Percentiles rank a stretch among this genome's conserved stretches.
Conservation (phyloP, 805 yeast genomes). For the Kluyveromyces starmeri region DNA sequence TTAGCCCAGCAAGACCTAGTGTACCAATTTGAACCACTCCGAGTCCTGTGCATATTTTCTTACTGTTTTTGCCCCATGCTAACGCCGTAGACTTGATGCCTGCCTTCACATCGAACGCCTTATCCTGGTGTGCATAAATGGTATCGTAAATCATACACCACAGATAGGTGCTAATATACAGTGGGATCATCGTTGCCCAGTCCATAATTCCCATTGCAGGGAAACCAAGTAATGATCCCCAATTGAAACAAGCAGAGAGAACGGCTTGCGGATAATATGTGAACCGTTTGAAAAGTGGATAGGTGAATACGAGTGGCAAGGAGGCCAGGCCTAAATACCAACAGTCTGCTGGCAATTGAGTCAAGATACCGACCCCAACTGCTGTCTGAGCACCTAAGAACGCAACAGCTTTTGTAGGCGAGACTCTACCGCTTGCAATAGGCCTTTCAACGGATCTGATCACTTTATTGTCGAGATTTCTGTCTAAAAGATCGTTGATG, state of each 20-base stretch:
- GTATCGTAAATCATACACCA: conserved; percentile 98
- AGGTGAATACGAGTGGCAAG: conserved; percentile 68
- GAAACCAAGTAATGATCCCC: conserved; percentile 92
- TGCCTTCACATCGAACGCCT: conserved; percentile 73
- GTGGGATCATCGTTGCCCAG: conserved; percentile 64
- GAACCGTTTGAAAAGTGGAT: conserved; percentile 89
- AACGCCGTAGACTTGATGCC: conserved; percentile 95
- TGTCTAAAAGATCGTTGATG: conserved; percentile 80
- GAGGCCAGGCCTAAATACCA: conserved; percentile 77
- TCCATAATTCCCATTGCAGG: conserved; percentile 92
- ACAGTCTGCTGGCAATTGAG: conserved; percentile 71
- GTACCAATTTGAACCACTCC: conserved; percentile 60
- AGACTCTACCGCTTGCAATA: conserved; percentile 78
- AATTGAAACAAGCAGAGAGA: conserved; percentile 74
- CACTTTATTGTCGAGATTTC: conserved; percentile 75
- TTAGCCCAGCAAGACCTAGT: conserved; percentile 57
- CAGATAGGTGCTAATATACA: conserved; percentile 64
- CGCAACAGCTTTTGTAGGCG: conserved; percentile 55
- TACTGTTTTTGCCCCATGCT: conserved; percentile 82
- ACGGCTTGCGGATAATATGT: conserved; percentile 92
- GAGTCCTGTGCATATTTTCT: conserved; percentile 55
- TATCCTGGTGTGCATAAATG: conserved; percentile 96
- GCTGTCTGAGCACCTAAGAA: conserved; percentile 68
- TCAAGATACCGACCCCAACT: conserved; percentile 63
- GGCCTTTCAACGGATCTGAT: conserved; percentile 87